Evolutionary conservation across 345 rosid species (phyloP), one percentile per base, ranked within the genome.

Genomic region (Carallia pectinifolia): DNA sequence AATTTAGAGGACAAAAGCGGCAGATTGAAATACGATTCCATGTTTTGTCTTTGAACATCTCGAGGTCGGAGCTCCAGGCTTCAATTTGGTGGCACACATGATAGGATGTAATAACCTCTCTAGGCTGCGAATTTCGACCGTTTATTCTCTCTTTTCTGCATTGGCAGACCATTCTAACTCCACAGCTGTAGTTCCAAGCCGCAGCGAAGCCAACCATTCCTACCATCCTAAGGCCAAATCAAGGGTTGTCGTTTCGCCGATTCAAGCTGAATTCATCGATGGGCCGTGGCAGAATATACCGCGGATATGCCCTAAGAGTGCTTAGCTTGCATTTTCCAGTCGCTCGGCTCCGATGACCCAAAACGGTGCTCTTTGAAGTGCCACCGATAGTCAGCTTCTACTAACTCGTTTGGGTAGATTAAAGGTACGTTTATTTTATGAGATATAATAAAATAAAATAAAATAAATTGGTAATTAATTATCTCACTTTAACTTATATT

Each of bases 101-200:
- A 65, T 52, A 63, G 53, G 23, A 18, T 16, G 18, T 36, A 15
- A 60, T 44, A 29, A 30, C 37, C 23, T 23, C 23, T 50, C 58
- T 61, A 56, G 65, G 65, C 66, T 54, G 12, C 60, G 31, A 31
- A 53, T 56, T 61, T 34, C 55, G 8, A 34, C 73, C 73, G 27
- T 36, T 37, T 50, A 59, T 62, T 31, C 47, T 50, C 17, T 56
- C 8, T 17, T 31, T 6, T 29, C 33, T 64, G 62, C 74, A 73
- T 80, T 82, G 81, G 90, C 88, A 94, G 94, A 96, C 77, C 96
- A 90, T 76, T 81, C 89, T 72, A 74, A 77, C 58, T 91, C 96
- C 71, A 81, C 88, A 80, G 81, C 85, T 56, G 80, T 85, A 3
- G 65, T 81, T 64, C 58, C 71, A 4, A 74, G 71, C 79, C 85